Base-by-base conservation (phyloP, 2,329 filamentous ascomycete species). In the Fusarium lateritium region DNA sequence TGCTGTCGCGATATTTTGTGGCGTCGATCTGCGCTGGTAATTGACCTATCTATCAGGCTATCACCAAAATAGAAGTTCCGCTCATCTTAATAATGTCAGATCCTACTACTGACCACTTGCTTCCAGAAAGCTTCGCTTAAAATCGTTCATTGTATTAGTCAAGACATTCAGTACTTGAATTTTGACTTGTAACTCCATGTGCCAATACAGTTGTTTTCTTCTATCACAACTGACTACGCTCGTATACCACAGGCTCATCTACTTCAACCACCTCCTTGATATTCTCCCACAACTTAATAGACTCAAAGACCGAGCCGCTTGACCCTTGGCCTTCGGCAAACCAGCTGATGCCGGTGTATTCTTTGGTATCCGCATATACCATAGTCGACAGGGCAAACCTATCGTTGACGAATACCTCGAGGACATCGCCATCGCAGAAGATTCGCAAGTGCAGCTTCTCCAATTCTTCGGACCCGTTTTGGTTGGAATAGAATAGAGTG, bases 401-500 rank as follows among this genome's bases (percentile, higher is more conserved):
- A 14, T 76, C 74, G 7, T 76, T 76, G 2, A 62, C 75, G 39
- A 76, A 76, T 0, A 76, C 49, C 17, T 76, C 75, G 0, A 76
- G 49, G 8, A 73, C 54, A n/a, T 74, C 72, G 1, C 71, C 69
- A 3, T 76, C 75, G 6, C 56, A 70, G 15, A 76, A 76, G 0
- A 76, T 70, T 9, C 67, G 57, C 14, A 76, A 4, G 6, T 56
- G 63, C 0, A 76, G 36, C 11, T 71, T 65, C 28, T 76, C 75
- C 5, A 73, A 5, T 8, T 60, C 57, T 6, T 73, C 73, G 2
- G 28, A 15, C 1, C 57, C 64, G 2, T 67, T 31, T 2, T 38
- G 26, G 5, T 71, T 52, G 0, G 46, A 45, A 19, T 62, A 63
- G 69, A 86, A 85, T 1, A 86, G 77, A 0, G 84, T 86, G 56